phyloP scores from a whole-genome alignment of 2,329 filamentous ascomycete species.

The Sarocladium oryzae region DNA sequence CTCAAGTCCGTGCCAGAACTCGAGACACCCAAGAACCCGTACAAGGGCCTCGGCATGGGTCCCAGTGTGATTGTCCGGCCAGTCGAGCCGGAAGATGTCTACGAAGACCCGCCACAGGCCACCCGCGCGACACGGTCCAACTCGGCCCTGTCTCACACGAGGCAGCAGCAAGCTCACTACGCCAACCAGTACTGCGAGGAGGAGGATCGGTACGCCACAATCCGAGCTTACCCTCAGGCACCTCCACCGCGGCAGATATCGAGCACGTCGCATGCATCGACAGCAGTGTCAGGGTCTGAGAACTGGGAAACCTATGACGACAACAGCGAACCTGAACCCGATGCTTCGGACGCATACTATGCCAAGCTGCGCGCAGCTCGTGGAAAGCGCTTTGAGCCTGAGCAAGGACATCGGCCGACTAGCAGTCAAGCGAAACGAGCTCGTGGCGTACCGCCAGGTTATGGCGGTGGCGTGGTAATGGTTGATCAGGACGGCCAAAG shows the following conservation, averaged over 20 bases:
- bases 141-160: slow-evolving; percentile 31
- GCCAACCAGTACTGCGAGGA: slow-evolving; percentile 18
- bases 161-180: slow-evolving; percentile 19
- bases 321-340: slow-evolving; percentile 66
- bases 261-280: slow-evolving; percentile 65
- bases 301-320: slow-evolving; percentile 98
- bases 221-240: slow-evolving; percentile 27
- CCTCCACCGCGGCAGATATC: slow-evolving; percentile 55
- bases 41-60: slow-evolving; percentile 39
- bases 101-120: slow-evolving; percentile 54
- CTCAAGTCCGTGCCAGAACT: slow-evolving; percentile 49
- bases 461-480: slow-evolving; percentile 33
- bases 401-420: slow-evolving; percentile 33
- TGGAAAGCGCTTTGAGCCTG: slow-evolving; percentile 55
- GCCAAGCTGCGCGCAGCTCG: slow-evolving; percentile 66
- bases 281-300: slow-evolving; percentile 73
- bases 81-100: slow-evolving; percentile 75
- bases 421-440: slow-evolving; percentile 45
- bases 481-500: slow-evolving; percentile 55
- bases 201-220: slow-evolving; percentile 31
- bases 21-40: slow-evolving; percentile 42
- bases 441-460: slow-evolving; percentile 45
- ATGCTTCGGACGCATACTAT: slow-evolving; percentile 73
- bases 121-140: slow-evolving; percentile 30
- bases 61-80: slow-evolving; percentile 54